Conservation (phyloP, 163 green algal species). For the Smithsoniella earleae region DNA sequence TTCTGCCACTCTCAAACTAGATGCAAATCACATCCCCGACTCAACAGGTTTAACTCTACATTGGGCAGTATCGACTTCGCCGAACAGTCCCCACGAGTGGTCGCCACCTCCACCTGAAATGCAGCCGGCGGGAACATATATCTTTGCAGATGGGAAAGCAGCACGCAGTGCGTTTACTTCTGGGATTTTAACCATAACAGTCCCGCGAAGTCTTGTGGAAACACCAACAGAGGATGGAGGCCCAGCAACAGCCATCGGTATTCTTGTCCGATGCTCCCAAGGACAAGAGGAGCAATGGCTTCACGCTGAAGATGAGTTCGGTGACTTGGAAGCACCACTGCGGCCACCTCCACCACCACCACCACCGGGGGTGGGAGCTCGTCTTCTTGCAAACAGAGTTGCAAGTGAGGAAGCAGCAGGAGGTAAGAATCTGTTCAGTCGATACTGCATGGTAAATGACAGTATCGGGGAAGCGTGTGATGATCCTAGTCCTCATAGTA, state of each 20-base stretch:
- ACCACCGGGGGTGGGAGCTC: not conserved
- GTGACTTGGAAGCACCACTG: not conserved
- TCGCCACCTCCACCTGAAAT: not conserved
- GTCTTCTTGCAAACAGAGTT: not conserved
- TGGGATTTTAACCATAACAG: not conserved
- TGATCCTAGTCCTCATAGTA: slow-evolving; percentile 41
- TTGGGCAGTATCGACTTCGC: not conserved
- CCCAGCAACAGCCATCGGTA: not conserved
- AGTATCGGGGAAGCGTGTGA: not conserved
- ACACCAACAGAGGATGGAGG: not conserved
- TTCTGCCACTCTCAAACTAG: not conserved
- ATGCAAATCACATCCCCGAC: not conserved
- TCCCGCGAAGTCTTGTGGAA: not conserved
- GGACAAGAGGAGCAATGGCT: slow-evolving; percentile 11
- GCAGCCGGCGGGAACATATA: not conserved
- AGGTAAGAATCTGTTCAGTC: not conserved
- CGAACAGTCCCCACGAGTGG: slow-evolving; percentile 1
- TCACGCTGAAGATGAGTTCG: not conserved
- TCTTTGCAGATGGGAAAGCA: not conserved
- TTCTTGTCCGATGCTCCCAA: not conserved
- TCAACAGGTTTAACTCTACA: not conserved
- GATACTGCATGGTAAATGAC: slow-evolving; percentile 25
- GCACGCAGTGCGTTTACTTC: no score
- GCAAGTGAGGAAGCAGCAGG: not conserved
- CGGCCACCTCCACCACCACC: not conserved